These are phyloP conservation scores for Podospora conica DNA, from an alignment of 495 filamentous ascomycete genomes.

Conservation along the genomic window DNA sequence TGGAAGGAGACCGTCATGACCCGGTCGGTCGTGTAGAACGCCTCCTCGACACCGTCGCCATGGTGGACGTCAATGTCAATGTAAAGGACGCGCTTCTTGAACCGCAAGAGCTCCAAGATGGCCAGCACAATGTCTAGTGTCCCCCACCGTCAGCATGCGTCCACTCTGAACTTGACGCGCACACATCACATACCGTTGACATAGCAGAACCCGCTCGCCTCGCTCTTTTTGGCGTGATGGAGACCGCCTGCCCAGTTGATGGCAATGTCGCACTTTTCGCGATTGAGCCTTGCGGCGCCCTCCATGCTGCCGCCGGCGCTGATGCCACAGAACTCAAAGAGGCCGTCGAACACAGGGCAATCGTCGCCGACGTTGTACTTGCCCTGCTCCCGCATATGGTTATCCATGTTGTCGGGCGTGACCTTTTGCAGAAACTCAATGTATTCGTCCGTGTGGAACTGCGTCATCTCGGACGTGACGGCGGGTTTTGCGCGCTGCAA, in stretches of 20 bases:
- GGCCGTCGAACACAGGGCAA: slow-evolving; percentile 94
- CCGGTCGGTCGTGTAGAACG: slow-evolving; percentile 92
- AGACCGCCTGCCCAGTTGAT: slow-evolving; percentile 99
- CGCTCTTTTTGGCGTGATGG: slow-evolving; percentile 94
- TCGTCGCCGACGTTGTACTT: slow-evolving; percentile 98
- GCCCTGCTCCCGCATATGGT: slow-evolving; percentile 82
- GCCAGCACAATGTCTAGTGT: slow-evolving; percentile 85
- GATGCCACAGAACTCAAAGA: slow-evolving; percentile 97
- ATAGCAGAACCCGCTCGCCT: slow-evolving; percentile 95
- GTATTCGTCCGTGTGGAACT: slow-evolving; percentile 99
- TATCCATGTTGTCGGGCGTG: slow-evolving; percentile 98
- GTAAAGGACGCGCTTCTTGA: slow-evolving; percentile 89
- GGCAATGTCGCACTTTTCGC: slow-evolving; percentile 92
- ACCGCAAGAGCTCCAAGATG: slow-evolving; percentile 80
- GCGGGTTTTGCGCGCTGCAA: slow-evolving; percentile 90
- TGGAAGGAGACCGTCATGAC: slow-evolving; percentile 96
- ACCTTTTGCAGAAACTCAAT: slow-evolving; percentile 96
- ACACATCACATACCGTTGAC: slow-evolving; percentile 66
- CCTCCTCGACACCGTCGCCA: slow-evolving; percentile 94
- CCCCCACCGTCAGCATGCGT: not conserved
- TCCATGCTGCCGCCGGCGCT: slow-evolving; percentile 98
- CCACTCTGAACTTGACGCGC: not conserved
- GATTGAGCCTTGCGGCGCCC: slow-evolving; percentile 84
- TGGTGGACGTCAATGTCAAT: slow-evolving; percentile 98
- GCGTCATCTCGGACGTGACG: slow-evolving; percentile 94